These are phyloP conservation scores for Inosperma sp. DNA, from an alignment of 768 basidiomycete species.

Conservation along the genomic window DNA sequence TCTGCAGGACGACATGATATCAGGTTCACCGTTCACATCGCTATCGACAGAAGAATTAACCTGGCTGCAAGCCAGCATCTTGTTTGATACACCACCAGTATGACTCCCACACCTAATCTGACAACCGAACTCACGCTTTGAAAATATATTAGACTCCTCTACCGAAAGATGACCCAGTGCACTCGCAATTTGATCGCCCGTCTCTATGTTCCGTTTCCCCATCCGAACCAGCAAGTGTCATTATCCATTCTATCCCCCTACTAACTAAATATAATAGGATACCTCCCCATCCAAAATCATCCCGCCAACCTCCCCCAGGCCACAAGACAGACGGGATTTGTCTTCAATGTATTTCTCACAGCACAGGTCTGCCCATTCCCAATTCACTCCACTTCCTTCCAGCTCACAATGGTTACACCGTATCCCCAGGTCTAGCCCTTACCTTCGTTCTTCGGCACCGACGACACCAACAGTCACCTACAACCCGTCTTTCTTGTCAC, in stretches of 20 bases:
- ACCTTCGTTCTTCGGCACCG: slow-evolving; percentile 28
- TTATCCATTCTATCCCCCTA: neutral
- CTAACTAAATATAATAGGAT: neutral
- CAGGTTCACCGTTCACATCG: slow-evolving; percentile 14
- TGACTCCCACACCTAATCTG: neutral
- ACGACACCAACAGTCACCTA: slow-evolving; percentile 25
- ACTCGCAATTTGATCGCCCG: neutral
- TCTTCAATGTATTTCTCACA: too few relatives aligned
- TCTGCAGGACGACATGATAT: slow-evolving; percentile 9
- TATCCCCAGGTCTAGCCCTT: slow-evolving; percentile 18
- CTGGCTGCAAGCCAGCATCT: slow-evolving; percentile 43
- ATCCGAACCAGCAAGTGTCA: neutral
- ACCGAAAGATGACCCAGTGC: slow-evolving; percentile 12
- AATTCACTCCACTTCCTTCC: too few relatives aligned
- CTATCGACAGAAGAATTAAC: slow-evolving; percentile 42
- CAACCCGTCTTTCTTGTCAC: slow-evolving; percentile 25
- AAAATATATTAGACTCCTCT: slow-evolving; percentile 13
- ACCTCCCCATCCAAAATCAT: slow-evolving; percentile 16
- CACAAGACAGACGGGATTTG: too few relatives aligned
- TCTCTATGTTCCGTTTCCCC: neutral
- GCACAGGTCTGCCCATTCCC: too few relatives aligned
- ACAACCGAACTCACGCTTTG: neutral
- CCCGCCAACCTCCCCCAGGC: too few relatives aligned
- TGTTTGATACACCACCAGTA: slow-evolving; percentile 19
- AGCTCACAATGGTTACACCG: too few relatives aligned